Evolutionary conservation across 108 stramenopile genomes (phyloP).

Genomic region (Cyclotella cryptica): DNA sequence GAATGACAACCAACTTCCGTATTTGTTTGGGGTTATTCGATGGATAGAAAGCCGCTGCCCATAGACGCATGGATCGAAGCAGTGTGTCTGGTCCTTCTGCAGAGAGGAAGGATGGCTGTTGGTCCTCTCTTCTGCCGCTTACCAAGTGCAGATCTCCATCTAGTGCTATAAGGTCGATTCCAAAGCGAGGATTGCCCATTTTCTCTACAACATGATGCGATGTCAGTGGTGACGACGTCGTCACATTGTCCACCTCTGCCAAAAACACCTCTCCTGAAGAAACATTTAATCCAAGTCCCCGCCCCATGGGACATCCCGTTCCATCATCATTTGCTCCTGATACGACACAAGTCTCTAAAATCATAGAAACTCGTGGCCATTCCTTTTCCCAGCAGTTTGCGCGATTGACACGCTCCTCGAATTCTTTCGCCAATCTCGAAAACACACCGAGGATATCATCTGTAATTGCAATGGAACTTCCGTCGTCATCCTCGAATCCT

Average conservation of each 20-base stretch:
- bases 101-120: background rate
- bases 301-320: constrained; percentile 62
- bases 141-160: constrained; percentile 17
- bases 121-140: background rate
- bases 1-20: constrained; percentile 53
- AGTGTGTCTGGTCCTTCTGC: constrained; percentile 59
- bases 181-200: background rate
- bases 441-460: constrained; percentile 63
- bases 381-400: background rate
- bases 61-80: constrained; percentile 68
- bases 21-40: background rate
- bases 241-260: constrained; percentile 47
- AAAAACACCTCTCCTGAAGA: constrained; percentile 66
- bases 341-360: constrained; percentile 72
- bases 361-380: constrained; percentile 46
- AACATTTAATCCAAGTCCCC: constrained; percentile 73
- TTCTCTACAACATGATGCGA: background rate
- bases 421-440: constrained; percentile 58
- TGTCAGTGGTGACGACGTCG: background rate
- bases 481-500: constrained; percentile 73
- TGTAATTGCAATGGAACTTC: constrained; percentile 58
- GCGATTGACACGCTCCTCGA: constrained; percentile 8
- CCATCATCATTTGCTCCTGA: constrained; percentile 65
- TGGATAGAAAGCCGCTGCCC: constrained; percentile 51
- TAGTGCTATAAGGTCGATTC: background rate